Evolutionary conservation across 1,284 basidiomycete genomes (phyloP).

Genomic region (Flammula alnicola): DNA sequence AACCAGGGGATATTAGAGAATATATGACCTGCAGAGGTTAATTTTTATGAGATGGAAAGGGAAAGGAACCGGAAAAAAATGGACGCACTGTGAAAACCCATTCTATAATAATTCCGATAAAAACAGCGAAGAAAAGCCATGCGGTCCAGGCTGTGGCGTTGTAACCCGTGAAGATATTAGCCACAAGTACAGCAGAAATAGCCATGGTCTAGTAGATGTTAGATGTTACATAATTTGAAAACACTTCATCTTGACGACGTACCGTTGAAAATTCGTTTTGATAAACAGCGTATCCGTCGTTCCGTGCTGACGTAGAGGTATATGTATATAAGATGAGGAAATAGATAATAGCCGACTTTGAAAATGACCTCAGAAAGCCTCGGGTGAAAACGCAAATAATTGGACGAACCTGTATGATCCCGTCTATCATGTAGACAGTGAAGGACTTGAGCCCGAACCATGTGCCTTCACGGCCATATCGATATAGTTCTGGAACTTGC

Average conservation of each 20-base stretch:
- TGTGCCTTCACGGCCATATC: conserved; percentile 77
- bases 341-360: conserved; percentile 84
- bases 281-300: conserved; percentile 81
- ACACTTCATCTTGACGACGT: conserved; percentile 29
- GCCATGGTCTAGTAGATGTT: conserved; percentile 72
- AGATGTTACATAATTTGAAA: not conserved
- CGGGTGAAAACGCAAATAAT: conserved; percentile 1
- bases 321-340: conserved; percentile 91
- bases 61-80: not conserved
- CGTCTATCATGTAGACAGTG: conserved; percentile 89
- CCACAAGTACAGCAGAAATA: conserved; percentile 81
- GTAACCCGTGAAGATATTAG: conserved; percentile 90
- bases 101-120: conserved; percentile 79
- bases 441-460: conserved; percentile 88
- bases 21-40: conserved; percentile 67
- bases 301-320: conserved; percentile 72
- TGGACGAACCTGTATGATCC: conserved; percentile 75
- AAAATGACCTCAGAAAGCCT: conserved; percentile 8
- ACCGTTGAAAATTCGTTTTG: conserved; percentile 89
- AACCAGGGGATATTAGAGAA: conserved; percentile 76
- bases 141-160: conserved; percentile 91
- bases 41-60: not conserved
- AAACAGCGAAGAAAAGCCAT: conserved; percentile 91
- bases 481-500: conserved; percentile 92
- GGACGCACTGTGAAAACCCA: conserved; percentile 79